A percentile compares a stretch with the other conserved stretches of the same genome.
These are phyloP conservation scores for Penicillium thymicola DNA, from an alignment of 2,329 filamentous ascomycete genomes.

Conservation along the genomic window DNA sequence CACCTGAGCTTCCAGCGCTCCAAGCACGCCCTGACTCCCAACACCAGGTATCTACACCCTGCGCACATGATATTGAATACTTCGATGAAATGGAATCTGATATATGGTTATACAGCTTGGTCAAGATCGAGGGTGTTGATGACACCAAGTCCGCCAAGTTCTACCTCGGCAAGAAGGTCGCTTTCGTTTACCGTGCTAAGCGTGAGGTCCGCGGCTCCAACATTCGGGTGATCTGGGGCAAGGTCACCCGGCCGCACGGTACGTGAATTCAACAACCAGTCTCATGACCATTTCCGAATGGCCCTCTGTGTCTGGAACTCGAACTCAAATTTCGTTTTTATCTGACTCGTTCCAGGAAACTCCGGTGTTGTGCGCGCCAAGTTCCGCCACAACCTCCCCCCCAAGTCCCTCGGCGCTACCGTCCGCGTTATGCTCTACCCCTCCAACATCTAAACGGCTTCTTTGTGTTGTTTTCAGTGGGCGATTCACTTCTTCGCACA, in stretches of 20 bases:
- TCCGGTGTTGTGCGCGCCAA: slow-evolving; percentile 96
- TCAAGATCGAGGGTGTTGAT: slow-evolving; percentile 99
- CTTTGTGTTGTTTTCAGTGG: slow-evolving; percentile 33
- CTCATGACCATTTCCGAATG: not conserved
- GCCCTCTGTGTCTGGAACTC: not conserved
- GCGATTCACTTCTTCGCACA: slow-evolving; percentile 37
- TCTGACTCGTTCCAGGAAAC: slow-evolving; percentile 64
- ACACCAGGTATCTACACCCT: slow-evolving; percentile 56
- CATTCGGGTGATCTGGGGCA: slow-evolving; percentile 99
- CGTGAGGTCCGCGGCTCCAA: slow-evolving; percentile 96
- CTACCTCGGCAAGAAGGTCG: slow-evolving; percentile 98
- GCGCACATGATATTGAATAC: slow-evolving; percentile 10
- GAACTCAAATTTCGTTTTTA: not conserved
- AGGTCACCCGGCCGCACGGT: slow-evolving; percentile 95
- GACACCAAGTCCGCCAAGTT: slow-evolving; percentile 87
- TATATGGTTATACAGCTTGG: slow-evolving; percentile 57
- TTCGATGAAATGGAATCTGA: slow-evolving; percentile 24
- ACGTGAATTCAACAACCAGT: slow-evolving; percentile 39
- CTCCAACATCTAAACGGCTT: slow-evolving; percentile 79
- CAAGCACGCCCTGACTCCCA: slow-evolving; percentile 86
- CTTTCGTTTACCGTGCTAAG: slow-evolving; percentile 95
- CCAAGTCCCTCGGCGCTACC: slow-evolving; percentile 93
- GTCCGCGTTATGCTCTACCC: slow-evolving; percentile 98
- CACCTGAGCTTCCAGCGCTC: slow-evolving; percentile 97
- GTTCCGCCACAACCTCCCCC: slow-evolving; percentile 93